Conservation (phyloP, 75 land plant species). For the Pinus tabuliformis region DNA sequence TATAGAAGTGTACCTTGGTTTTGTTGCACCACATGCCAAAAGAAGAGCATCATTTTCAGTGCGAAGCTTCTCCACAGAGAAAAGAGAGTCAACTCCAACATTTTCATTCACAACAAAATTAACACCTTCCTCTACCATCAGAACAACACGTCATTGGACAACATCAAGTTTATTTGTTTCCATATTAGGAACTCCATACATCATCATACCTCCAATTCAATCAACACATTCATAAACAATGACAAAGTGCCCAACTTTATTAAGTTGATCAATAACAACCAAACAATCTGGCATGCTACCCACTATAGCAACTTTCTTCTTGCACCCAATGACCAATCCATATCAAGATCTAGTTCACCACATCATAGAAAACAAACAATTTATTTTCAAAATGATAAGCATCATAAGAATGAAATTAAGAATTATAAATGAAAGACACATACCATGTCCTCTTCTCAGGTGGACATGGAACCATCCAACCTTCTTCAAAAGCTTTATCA, state of each 20-base stretch:
- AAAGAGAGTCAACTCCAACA: constrained; percentile 81
- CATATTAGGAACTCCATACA: constrained; percentile 99
- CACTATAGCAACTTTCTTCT: too few species aligned
- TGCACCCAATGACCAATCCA: too few species aligned
- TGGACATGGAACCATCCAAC: too few species aligned
- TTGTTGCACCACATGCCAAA: constrained; percentile 91
- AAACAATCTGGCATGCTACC: constrained; percentile 65
- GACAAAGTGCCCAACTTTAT: constrained; percentile 82
- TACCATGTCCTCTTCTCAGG: too few species aligned
- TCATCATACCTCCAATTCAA: constrained; percentile 95
- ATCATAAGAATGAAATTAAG: too few species aligned
- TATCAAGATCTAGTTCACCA: too few species aligned
- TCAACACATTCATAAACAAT: constrained; percentile 95
- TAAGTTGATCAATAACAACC: constrained; percentile 90
- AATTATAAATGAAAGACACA: too few species aligned
- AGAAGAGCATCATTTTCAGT: constrained; percentile 76
- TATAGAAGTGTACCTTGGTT: too few species aligned
- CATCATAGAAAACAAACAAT: too few species aligned
- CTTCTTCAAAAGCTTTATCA: too few species aligned
- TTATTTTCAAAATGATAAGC: too few species aligned
- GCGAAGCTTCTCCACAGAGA: constrained; percentile 62
- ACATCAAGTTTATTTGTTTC: constrained; percentile 90
- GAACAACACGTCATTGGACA: constrained; percentile 86
- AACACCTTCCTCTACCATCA: constrained; percentile 89
- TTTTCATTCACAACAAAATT: constrained; percentile 89